Base-by-base conservation (phyloP, 2,329 filamentous ascomycete genomes). In the Cryphonectria naterciae region DNA sequence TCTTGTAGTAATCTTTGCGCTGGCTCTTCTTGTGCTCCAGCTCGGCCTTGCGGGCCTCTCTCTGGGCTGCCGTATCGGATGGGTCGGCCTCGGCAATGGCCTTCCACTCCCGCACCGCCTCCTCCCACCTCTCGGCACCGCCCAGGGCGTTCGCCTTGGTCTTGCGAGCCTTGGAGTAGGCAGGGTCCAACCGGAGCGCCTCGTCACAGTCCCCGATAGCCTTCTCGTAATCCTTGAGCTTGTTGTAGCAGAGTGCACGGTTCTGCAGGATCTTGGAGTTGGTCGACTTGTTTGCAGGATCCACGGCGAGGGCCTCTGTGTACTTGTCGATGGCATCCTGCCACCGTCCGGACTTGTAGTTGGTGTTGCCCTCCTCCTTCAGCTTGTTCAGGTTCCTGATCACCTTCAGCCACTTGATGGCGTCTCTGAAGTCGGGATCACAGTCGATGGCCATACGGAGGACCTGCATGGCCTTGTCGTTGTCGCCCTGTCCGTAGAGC, bases 1-100 rank as follows among this genome's bases (percentile, higher is more conserved):
- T 97, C 88, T 98, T 98, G 86, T 99, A 99, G 84, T 97, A 98
- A 79, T 99, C 96, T 83, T 99, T 99, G 73, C 96, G 88, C 83
- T 95, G 92, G 80, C 92, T 64, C 91, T 98, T 98, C 90, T 99
- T 99, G 74, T 98, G 85, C 83, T 99, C 96, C 37, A 98, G 85
- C 83, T 99, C 95, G 1, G 95, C 96, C 77, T 91, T 93, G 70
- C 93, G 91, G 61, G 98, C 89, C 77, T 99, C 96, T 81, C 93
- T 95, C 67, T 88, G 86, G 72, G 98, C 91, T 19, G 87, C 89
- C 58, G 91, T 89, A 80, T 99, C 96, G 73, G 91, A 87, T 1
- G 95, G 95, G 75, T 96, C 93, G 72, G 90, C 84, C 79, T 98
- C 95, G 66, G 92, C 88, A 71, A 98, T 89, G 2, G 88, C 86